phyloP scores from a whole-genome alignment of 2,329 filamentous ascomycete species.

The Phialemoniopsis sp. region DNA sequence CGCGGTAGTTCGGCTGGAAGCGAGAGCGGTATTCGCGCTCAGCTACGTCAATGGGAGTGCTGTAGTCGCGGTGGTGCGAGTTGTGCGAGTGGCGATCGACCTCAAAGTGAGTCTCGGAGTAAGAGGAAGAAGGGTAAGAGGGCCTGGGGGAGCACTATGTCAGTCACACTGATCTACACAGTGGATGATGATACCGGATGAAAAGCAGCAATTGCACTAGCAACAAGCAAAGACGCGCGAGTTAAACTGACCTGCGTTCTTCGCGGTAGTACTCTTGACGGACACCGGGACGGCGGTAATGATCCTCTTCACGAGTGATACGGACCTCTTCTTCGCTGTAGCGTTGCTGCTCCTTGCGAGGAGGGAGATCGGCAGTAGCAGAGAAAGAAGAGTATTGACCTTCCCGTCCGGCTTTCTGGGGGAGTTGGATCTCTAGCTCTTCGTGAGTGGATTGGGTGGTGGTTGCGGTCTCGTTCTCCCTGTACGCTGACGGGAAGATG shows the following conservation, averaged over 20 bases:
- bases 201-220: not conserved
- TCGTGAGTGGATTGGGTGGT: constrained; percentile 58
- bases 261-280: constrained; percentile 50
- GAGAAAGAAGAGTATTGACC: constrained; percentile 82
- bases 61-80: constrained; percentile 38
- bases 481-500: constrained; percentile 99
- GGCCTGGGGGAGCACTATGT: constrained; percentile 6
- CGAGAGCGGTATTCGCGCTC: constrained; percentile 64
- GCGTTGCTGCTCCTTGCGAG: constrained; percentile 52
- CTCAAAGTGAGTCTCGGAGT: constrained; percentile 64
- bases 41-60: constrained; percentile 55
- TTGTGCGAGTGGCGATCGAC: constrained; percentile 47
- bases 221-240: too few relatives aligned
- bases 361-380: constrained; percentile 58
- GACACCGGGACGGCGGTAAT: constrained; percentile 67
- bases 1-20: constrained; percentile 45
- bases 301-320: constrained; percentile 75
- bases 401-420: constrained; percentile 94
- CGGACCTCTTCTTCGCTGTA: constrained; percentile 80
- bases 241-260: constrained; percentile 46
- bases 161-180: not conserved
- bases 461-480: constrained; percentile 51
- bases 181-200: constrained; percentile 2
- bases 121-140: constrained; percentile 34
- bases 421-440: constrained; percentile 82